A percentile compares a stretch with the other conserved stretches of the same genome.
Evolutionary conservation across 768 basidiomycete genomes (phyloP).

Genomic region (Calocybe gangraenosa): DNA sequence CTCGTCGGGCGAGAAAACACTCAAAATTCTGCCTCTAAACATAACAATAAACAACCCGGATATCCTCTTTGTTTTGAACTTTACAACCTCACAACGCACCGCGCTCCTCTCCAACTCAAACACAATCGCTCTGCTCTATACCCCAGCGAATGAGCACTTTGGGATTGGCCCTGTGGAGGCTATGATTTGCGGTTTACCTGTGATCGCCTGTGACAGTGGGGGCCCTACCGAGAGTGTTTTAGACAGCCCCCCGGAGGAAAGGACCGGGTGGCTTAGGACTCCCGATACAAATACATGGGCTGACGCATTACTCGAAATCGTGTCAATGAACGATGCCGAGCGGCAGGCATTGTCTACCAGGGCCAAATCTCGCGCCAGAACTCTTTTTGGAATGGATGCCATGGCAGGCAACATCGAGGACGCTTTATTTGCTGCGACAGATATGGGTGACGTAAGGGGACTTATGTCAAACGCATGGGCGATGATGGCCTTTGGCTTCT

Average conservation of each 20-base stretch:
- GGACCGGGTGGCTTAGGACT: constrained; percentile 75
- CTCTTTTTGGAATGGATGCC: constrained; percentile 71
- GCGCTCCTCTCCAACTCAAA: constrained; percentile 66
- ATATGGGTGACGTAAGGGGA: constrained; percentile 38
- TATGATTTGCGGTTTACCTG: constrained; percentile 88
- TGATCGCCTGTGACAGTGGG: constrained; percentile 82
- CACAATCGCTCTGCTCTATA: constrained; percentile 82
- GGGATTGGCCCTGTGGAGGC: constrained; percentile 95
- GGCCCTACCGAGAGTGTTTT: constrained; percentile 88
- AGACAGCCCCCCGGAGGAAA: constrained; percentile 28
- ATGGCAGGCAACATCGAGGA: constrained; percentile 61
- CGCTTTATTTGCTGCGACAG: constrained; percentile 49
- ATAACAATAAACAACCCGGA: constrained; percentile 42
- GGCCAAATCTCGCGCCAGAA: constrained; percentile 57
- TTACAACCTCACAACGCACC: constrained; percentile 79
- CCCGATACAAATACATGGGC: constrained; percentile 72
- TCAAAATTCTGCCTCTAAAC: constrained; percentile 37
- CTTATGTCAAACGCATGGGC: constrained; percentile 17
- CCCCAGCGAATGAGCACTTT: constrained; percentile 94
- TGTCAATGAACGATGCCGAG: constrained; percentile 36
- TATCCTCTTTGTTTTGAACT: constrained; percentile 89
- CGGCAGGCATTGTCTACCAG: constrained; percentile 46
- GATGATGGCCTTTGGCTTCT: constrained; percentile 25
- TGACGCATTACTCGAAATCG: constrained; percentile 56
- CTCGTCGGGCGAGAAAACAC: constrained; percentile 29